A percentile compares a stretch with the other conserved stretches of the same genome.
Evolutionary conservation across 345 rosid species (phyloP).

Genomic region (Boechera divaricarpa): DNA sequence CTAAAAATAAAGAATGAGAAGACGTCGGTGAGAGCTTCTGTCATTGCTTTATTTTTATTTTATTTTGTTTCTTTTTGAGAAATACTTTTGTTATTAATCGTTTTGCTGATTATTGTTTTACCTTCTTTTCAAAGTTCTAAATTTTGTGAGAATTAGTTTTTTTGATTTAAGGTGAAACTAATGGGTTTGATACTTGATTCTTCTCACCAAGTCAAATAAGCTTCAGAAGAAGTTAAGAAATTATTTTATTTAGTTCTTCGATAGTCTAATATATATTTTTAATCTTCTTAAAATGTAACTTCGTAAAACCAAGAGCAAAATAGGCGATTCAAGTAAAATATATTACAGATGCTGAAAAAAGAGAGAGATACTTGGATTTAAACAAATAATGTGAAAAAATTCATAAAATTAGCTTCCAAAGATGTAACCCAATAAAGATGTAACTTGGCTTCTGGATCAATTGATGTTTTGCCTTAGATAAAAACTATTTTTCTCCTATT

Average conservation of each 20-base stretch:
- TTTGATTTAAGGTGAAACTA: no score
- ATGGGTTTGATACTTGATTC: not conserved
- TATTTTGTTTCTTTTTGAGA: not conserved
- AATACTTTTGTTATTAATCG: not conserved
- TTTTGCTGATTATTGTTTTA: not conserved
- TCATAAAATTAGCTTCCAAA: not conserved
- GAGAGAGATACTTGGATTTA: not conserved
- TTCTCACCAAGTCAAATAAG: not conserved
- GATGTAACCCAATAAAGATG: no score
- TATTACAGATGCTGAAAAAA: no score
- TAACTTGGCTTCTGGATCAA: no score
- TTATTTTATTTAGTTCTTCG: no score
- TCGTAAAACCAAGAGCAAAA: not conserved
- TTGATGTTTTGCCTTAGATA: no score
- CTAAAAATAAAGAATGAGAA: not conserved
- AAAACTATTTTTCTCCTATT: no score
- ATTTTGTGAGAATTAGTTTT: not conserved
- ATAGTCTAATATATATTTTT: no score
- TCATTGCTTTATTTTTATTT: not conserved
- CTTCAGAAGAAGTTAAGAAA: no score
- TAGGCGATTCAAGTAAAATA: not conserved
- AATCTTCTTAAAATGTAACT: not conserved
- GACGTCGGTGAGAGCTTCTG: slow-evolving; percentile 17
- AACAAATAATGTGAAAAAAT: no score
- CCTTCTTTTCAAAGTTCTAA: not conserved